Evolutionary conservation across 2,329 filamentous ascomycete genomes (phyloP), one percentile per base, ranked within the genome.

Genomic region (Fusarium sp.): DNA sequence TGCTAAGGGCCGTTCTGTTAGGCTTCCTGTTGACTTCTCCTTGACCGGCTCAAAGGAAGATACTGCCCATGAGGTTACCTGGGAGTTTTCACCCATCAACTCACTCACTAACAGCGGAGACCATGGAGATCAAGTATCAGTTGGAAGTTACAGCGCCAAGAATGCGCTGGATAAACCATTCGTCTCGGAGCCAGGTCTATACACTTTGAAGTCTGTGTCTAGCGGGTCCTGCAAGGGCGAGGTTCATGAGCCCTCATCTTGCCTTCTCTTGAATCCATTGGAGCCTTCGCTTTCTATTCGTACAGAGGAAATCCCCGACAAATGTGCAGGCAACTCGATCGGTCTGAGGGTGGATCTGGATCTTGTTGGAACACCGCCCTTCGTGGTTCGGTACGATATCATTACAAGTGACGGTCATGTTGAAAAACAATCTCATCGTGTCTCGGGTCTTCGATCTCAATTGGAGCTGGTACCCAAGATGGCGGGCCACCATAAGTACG

Each of bases 241-340:
- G 68, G 88, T 99, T 5, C 84, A 94, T 64, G 95, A 99, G 74
- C 95, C 95, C 26, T 91, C 94, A 3, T 95, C 93, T n/a, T 98
- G 94, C 75, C 82, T 97, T 56, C 80, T 99, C 50, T 83, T 96
- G 65, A 99, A 98, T 66, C 95, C 95, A 6, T 89, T 95, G 1
- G 89, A 97, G 76, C 95, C 95, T 9, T 87, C 89, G 52, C 76
- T 99, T 55, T 82, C 86, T 5, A 80, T 99, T 45, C 85, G 84
- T 29, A 83, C 88, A 7, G 91, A 96, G 68, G 89, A 93, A 61
- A 93, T 99, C 39, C 91, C 92, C 48, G 95, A 99, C 76, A 96
- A 96, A 74, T 99, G 95, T 74, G 94, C 93, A 32, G 93, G 93
- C 43, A 97, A 93, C 72, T 92, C 95, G 0, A 91, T 99, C 61